These are phyloP conservation scores for Omphalea diandra DNA, from an alignment of 441 rosid species.

Conservation along the genomic window DNA sequence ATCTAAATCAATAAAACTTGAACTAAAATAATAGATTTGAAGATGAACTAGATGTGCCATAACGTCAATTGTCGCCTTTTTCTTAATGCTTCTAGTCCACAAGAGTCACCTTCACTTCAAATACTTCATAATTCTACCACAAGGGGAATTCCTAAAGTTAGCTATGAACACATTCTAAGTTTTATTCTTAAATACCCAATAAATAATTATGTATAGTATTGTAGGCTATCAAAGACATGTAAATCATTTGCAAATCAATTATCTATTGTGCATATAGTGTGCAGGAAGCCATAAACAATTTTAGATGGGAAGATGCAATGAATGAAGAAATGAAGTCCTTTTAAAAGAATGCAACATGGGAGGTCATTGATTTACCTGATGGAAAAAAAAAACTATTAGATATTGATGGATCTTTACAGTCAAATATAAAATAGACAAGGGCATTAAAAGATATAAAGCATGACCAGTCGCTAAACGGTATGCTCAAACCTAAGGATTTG, in stretches of 20 bases:
- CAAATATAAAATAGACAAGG: background rate
- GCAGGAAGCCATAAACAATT: background rate
- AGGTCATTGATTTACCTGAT: background rate
- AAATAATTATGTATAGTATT: background rate
- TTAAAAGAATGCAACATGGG: background rate
- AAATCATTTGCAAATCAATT: background rate
- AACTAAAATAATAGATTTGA: no score
- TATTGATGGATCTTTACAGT: background rate
- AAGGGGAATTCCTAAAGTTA: no score
- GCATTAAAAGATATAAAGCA: background rate
- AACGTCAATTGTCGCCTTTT: no score
- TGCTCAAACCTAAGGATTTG: background rate
- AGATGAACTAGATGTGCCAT: no score
- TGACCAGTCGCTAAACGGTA: background rate
- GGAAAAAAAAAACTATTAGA: background rate
- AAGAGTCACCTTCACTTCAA: no score
- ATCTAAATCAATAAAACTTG: no score
- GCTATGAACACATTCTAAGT: no score
- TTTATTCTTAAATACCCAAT: no score
- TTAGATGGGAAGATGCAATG: background rate
- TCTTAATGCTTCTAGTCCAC: no score
- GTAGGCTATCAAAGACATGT: background rate
- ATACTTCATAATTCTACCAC: no score
- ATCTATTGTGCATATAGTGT: background rate
- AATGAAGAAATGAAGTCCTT: background rate